Evolutionary conservation across 202 grass and related monocot species (phyloP).

Genomic region (Hordeum pubiflorum): DNA sequence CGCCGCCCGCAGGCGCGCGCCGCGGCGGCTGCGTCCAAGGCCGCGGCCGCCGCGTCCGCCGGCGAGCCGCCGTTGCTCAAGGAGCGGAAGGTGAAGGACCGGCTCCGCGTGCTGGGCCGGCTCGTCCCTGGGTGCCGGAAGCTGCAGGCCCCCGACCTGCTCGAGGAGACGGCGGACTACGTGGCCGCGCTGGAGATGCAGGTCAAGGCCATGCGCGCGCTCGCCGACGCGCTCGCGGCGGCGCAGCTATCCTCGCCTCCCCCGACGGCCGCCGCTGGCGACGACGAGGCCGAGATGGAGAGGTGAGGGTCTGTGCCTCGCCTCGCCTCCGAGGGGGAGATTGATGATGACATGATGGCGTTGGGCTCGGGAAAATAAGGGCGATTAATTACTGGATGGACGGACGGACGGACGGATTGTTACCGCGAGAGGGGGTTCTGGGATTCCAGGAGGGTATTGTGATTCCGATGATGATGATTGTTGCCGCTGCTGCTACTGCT

Average conservation of each 20-base stretch:
- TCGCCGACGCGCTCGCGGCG: conserved; percentile 63
- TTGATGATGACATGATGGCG: not conserved
- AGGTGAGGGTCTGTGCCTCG: conserved; percentile 19
- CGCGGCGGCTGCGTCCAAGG: not conserved
- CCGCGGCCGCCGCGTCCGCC: not conserved
- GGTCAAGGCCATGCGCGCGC: conserved; percentile 76
- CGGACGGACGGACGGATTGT: not conserved
- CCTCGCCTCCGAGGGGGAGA: not conserved
- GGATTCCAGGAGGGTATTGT: conserved; percentile 8
- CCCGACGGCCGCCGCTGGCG: not conserved
- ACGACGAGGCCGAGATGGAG: conserved; percentile 14
- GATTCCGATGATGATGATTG: not conserved
- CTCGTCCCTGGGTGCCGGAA: conserved; percentile 90
- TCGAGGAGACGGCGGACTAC: conserved; percentile 89
- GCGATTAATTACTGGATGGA: conserved; percentile 6
- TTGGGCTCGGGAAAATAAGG: conserved; percentile 23
- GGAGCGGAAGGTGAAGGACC: conserved; percentile 65
- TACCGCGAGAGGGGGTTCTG: conserved; percentile 8
- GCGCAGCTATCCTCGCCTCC: conserved; percentile 37
- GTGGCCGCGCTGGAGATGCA: conserved; percentile 92
- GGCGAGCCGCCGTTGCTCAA: conserved; percentile 8
- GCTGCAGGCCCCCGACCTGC: conserved; percentile 53
- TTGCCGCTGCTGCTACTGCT: not conserved
- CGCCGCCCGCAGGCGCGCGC: conserved; percentile 20
- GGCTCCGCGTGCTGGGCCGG: conserved; percentile 62